Percentiles rank a stretch among this genome's conserved stretches.
These are phyloP conservation scores for Trichophyton benhamiae DNA, from an alignment of 2,329 filamentous ascomycete species.

Conservation along the genomic window DNA sequence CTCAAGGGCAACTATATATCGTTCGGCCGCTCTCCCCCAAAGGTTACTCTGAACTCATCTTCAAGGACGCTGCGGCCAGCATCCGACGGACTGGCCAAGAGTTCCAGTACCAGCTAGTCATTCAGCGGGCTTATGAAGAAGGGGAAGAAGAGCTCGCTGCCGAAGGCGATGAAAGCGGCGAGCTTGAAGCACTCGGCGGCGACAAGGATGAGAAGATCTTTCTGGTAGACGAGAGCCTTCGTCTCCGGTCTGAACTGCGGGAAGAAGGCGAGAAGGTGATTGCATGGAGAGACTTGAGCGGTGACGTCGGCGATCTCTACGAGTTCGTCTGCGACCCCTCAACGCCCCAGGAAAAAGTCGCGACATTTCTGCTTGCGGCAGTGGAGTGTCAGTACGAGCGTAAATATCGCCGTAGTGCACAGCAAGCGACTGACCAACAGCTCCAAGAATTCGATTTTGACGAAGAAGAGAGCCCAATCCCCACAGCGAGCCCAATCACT, in stretches of 20 bases:
- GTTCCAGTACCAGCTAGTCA: conserved; percentile 92
- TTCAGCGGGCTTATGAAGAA: conserved; percentile 94
- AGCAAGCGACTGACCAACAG: conserved; percentile 69
- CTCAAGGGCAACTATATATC: conserved; percentile 92
- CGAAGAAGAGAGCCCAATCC: conserved; percentile 46
- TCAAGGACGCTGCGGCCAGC: conserved; percentile 86
- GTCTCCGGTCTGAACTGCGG: conserved; percentile 72
- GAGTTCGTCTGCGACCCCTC: conserved; percentile 88
- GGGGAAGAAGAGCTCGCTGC: conserved; percentile 89
- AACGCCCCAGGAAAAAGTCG: conserved; percentile 56
- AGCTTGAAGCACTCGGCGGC: conserved; percentile 54
- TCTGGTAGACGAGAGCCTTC: conserved; percentile 80
- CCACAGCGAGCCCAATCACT: conserved; percentile 45
- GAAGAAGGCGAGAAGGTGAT: conserved; percentile 73
- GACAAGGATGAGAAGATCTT: conserved; percentile 98
- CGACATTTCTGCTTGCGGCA: conserved; percentile 69
- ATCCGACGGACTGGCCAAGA: conserved; percentile 90
- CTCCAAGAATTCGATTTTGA: conserved; percentile 70
- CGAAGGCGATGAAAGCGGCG: conserved; percentile 73
- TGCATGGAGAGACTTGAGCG: conserved; percentile 89
- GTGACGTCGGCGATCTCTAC: conserved; percentile 88
- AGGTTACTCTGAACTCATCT: conserved; percentile 96
- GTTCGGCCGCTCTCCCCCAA: conserved; percentile 91
- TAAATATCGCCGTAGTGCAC: conserved; percentile 71
- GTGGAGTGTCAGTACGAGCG: conserved; percentile 95